A percentile compares a stretch with the other conserved stretches of the same genome.
Evolutionary conservation across 129 eudicot genomes (phyloP).

Genomic region (Saposhnikovia divaricata): DNA sequence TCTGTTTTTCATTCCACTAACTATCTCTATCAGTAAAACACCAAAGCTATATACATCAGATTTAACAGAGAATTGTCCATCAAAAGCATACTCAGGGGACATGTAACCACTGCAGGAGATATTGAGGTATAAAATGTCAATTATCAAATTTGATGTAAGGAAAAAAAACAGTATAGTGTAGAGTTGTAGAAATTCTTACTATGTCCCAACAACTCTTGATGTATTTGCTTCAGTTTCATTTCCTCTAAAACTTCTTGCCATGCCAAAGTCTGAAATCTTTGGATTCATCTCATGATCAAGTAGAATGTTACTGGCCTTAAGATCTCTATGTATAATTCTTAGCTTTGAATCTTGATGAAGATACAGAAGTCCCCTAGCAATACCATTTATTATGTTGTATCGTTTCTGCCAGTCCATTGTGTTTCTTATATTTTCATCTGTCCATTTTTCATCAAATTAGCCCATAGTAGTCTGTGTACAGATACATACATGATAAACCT

Average conservation of each 20-base stretch:
- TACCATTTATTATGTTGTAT: constrained; percentile 7
- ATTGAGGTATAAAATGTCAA: not conserved
- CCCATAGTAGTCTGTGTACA: not conserved
- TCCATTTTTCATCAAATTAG: not conserved
- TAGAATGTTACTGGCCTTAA: constrained; percentile 3
- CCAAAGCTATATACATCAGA: constrained; percentile 13
- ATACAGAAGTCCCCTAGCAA: constrained; percentile 5
- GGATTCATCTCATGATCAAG: constrained; percentile 5
- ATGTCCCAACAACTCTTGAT: constrained; percentile 4
- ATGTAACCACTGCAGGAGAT: constrained; percentile 5
- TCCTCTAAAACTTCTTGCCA: constrained; percentile 9
- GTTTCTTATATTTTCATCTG: not conserved
- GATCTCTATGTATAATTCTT: constrained; percentile 9
- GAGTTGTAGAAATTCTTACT: not conserved
- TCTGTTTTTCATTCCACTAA: not conserved
- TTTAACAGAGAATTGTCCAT: constrained; percentile 9
- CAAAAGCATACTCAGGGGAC: constrained; percentile 4
- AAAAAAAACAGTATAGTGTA: not conserved
- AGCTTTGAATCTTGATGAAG: constrained; percentile 5
- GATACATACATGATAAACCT: no score
- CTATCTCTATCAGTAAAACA: not conserved
- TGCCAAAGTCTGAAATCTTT: constrained; percentile 8
- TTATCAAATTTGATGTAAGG: not conserved
- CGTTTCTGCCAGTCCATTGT: not conserved
- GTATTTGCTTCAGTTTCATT: constrained; percentile 7